Evolutionary conservation across 345 rosid genomes (phyloP).

Genomic region (Anacardium occidentale): DNA sequence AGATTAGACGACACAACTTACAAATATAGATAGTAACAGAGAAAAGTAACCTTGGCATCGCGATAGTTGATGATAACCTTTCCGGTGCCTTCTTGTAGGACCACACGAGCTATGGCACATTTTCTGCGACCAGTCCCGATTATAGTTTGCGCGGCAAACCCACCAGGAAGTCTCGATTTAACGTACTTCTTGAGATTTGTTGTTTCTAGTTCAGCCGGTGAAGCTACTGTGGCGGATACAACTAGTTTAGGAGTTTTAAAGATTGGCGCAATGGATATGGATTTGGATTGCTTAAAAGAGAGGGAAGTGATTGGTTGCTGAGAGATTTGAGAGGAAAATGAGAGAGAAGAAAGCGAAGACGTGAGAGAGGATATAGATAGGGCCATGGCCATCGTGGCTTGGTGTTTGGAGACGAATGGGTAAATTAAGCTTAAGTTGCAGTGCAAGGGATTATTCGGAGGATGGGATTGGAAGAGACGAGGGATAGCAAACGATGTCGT

Average conservation of each 20-base stretch:
- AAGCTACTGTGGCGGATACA: constrained; percentile 53
- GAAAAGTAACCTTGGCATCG: constrained; percentile 59
- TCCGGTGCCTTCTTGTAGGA: constrained; percentile 92
- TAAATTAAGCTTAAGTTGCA: not conserved
- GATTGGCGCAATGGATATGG: constrained; percentile 30
- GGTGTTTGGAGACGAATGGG: not conserved
- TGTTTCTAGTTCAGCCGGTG: constrained; percentile 39
- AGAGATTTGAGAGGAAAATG: constrained; percentile 73
- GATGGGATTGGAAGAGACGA: not conserved
- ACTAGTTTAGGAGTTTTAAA: constrained; percentile 38
- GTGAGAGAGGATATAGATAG: constrained; percentile 57
- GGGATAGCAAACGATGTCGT: constrained; percentile 11
- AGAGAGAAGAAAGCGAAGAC: constrained; percentile 69
- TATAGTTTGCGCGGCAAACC: constrained; percentile 84
- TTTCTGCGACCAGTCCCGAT: constrained; percentile 91
- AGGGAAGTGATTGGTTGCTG: constrained; percentile 36
- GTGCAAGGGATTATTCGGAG: not conserved
- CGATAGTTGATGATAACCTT: constrained; percentile 82
- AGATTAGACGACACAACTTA: not conserved
- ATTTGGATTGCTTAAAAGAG: constrained; percentile 35
- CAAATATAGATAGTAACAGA: not conserved
- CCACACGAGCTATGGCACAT: constrained; percentile 87
- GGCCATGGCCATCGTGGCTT: constrained; percentile 60
- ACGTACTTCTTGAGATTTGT: constrained; percentile 66
- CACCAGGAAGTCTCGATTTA: constrained; percentile 87